phyloP scores from a whole-genome alignment of 495 filamentous ascomycete genomes.

The Aspergillus hancockii region DNA sequence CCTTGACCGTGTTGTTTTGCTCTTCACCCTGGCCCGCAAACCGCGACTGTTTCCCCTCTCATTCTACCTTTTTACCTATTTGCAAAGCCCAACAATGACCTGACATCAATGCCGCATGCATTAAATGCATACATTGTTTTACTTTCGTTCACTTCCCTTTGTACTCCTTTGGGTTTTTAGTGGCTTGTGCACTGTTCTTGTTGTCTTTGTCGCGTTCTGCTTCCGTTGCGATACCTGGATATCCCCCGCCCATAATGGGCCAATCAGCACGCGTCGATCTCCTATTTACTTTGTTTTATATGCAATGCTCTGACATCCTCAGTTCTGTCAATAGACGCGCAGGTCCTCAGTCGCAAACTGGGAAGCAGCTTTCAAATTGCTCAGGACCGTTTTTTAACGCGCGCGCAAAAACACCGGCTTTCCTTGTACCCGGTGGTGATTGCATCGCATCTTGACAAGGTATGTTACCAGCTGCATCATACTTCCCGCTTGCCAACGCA shows the following conservation, averaged over 20 bases:
- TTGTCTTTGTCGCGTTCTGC: slow-evolving; percentile 17
- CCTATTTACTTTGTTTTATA: slow-evolving; percentile 14
- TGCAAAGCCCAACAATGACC: slow-evolving; percentile 14
- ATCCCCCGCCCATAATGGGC: slow-evolving; percentile 13
- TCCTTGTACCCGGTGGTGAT: slow-evolving; percentile 23
- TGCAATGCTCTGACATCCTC: slow-evolving; percentile 18
- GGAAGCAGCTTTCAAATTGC: slow-evolving; percentile 1
- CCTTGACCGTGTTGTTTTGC: slow-evolving; percentile 10
- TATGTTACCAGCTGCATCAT: slow-evolving; percentile 46
- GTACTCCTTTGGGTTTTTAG: background rate
- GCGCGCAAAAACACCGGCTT: slow-evolving; percentile 16
- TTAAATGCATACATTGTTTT: background rate
- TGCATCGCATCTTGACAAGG: slow-evolving; percentile 45
- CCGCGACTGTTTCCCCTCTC: slow-evolving; percentile 11
- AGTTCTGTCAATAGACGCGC: slow-evolving; percentile 13
- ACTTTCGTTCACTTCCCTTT: background rate
- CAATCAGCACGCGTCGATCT: slow-evolving; percentile 36
- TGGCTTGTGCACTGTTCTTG: slow-evolving; percentile 13
- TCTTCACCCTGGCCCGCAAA: slow-evolving; percentile 17
- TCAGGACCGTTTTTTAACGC: slow-evolving; percentile 9
- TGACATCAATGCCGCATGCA: slow-evolving; percentile 20
- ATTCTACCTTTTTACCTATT: slow-evolving; percentile 24
- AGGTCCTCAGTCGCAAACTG: slow-evolving; percentile 11
- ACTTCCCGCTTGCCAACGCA: slow-evolving; percentile 50
- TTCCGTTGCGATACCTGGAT: slow-evolving; percentile 8